These are phyloP conservation scores for Lophiotrema nucula DNA, from an alignment of 495 filamentous ascomycete genomes.

Conservation along the genomic window DNA sequence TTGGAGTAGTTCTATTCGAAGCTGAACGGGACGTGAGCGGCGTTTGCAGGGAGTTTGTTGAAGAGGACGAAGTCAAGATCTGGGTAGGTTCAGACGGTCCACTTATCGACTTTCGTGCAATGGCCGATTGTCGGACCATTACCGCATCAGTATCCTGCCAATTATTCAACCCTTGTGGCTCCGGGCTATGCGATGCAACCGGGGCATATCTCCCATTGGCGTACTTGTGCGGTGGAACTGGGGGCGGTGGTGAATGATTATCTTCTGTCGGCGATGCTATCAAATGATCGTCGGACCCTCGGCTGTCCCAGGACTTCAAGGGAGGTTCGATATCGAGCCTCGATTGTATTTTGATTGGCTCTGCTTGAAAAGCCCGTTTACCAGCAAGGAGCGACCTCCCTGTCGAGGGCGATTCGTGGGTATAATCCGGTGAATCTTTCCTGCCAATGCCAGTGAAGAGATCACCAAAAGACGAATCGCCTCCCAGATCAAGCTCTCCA, in stretches of 20 bases:
- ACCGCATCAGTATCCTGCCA: constrained; percentile 31
- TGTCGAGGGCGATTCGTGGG: not conserved
- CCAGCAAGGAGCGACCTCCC: constrained; percentile 24
- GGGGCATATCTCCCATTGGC: constrained; percentile 18
- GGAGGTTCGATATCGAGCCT: constrained; percentile 33
- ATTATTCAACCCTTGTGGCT: constrained; percentile 1
- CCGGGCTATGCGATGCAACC: constrained; percentile 19
- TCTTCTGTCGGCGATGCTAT: constrained; percentile 26
- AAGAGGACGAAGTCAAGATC: constrained; percentile 9
- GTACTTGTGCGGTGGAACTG: constrained; percentile 25
- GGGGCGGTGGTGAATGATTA: constrained; percentile 18
- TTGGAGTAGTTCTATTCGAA: constrained; percentile 25
- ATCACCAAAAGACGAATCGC: constrained; percentile 34
- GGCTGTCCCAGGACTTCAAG: constrained; percentile 36
- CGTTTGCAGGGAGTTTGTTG: constrained; percentile 19
- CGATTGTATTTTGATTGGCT: constrained; percentile 31
- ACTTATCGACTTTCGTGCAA: constrained; percentile 7
- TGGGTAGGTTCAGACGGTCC: constrained; percentile 5
- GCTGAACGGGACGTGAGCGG: constrained; percentile 25
- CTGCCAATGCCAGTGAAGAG: constrained; percentile 36
- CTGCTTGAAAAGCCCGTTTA: constrained; percentile 21
- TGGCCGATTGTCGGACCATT: constrained; percentile 22
- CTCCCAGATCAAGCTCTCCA: constrained; percentile 29
- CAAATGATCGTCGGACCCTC: constrained; percentile 36
- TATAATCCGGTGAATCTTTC: constrained; percentile 18